phyloP scores from a whole-genome alignment of 78 protist species.

The Tieghemostelium lacteum region DNA sequence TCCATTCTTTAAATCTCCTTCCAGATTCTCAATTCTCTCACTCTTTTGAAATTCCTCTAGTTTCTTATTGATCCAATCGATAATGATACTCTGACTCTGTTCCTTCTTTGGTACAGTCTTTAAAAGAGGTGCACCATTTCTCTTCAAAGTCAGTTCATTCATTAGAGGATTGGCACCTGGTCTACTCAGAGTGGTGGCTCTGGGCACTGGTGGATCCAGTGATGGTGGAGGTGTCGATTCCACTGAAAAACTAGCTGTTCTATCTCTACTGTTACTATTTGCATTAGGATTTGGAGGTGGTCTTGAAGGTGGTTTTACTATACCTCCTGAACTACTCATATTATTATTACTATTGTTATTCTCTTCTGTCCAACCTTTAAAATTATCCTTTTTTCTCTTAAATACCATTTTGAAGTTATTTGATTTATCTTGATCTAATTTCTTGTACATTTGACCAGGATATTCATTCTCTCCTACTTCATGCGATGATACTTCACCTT shows the following conservation, averaged over 20 bases:
- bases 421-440: conserved; percentile 36
- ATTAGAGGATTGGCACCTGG: conserved; percentile 36
- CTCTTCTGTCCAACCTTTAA: conserved; percentile 29
- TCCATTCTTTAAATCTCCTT: conserved; percentile 67
- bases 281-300: conserved; percentile 22
- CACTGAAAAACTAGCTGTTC: conserved; percentile 4
- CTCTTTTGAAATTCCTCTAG: conserved; percentile 25
- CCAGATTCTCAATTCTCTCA: conserved; percentile 47
- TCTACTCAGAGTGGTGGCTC: no score
- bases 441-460: conserved; percentile 54
- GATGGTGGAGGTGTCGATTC: neutral
- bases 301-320: conserved; percentile 33
- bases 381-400: conserved; percentile 49
- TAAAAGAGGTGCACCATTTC: conserved; percentile 22
- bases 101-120: conserved; percentile 41
- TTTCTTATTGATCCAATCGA: conserved; percentile 73
- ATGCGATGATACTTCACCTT: conserved; percentile 18
- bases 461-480: conserved; percentile 38
- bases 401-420: conserved; percentile 15
- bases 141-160: conserved; percentile 27
- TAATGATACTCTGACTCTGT: conserved; percentile 36
- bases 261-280: neutral
- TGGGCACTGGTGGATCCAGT: conserved; percentile 7
- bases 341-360: no score
- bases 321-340: no score